These are phyloP conservation scores for Exserohilum rostratum DNA, from an alignment of 2,329 filamentous ascomycete genomes.

Conservation along the genomic window DNA sequence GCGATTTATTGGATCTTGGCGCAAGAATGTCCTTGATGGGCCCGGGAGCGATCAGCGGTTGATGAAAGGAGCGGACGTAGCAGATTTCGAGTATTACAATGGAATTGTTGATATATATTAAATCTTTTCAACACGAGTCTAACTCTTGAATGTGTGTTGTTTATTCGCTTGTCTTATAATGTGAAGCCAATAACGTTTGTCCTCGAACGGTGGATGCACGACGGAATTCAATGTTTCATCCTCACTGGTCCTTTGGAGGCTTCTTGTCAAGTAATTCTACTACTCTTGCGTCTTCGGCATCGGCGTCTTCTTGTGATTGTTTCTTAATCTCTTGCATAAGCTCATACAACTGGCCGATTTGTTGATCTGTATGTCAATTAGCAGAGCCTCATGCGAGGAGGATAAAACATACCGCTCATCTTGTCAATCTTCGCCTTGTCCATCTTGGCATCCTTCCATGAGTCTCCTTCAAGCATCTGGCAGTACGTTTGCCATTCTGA, in stretches of 20 bases:
- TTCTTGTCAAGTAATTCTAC: slow-evolving; percentile 42
- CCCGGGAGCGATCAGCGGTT: background rate
- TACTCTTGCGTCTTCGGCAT: slow-evolving; percentile 32
- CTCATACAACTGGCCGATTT: slow-evolving; percentile 91
- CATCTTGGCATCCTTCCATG: slow-evolving; percentile 83
- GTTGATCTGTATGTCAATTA: slow-evolving; percentile 69
- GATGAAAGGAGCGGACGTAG: slow-evolving; percentile 3
- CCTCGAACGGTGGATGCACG: slow-evolving; percentile 2
- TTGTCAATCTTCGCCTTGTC: slow-evolving; percentile 85
- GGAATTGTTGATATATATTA: slow-evolving; percentile 29
- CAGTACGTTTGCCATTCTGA: slow-evolving; percentile 97
- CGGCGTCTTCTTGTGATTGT: slow-evolving; percentile 56
- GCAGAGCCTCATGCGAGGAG: background rate
- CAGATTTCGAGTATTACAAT: slow-evolving; percentile 9
- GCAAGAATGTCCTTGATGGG: background rate
- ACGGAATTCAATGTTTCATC: slow-evolving; percentile 10
- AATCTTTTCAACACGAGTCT: slow-evolving; percentile 6
- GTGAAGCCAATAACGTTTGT: slow-evolving; percentile 25
- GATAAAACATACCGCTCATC: slow-evolving; percentile 78
- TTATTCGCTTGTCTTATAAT: slow-evolving; percentile 6
- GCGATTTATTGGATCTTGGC: background rate
- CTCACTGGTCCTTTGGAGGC: slow-evolving; percentile 37
- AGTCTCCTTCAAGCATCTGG: slow-evolving; percentile 85
- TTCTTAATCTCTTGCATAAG: slow-evolving; percentile 82
- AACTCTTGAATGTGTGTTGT: slow-evolving; percentile 13